These are phyloP conservation scores for Wakefieldia striispora DNA, from an alignment of 768 basidiomycete genomes.

Conservation along the genomic window DNA sequence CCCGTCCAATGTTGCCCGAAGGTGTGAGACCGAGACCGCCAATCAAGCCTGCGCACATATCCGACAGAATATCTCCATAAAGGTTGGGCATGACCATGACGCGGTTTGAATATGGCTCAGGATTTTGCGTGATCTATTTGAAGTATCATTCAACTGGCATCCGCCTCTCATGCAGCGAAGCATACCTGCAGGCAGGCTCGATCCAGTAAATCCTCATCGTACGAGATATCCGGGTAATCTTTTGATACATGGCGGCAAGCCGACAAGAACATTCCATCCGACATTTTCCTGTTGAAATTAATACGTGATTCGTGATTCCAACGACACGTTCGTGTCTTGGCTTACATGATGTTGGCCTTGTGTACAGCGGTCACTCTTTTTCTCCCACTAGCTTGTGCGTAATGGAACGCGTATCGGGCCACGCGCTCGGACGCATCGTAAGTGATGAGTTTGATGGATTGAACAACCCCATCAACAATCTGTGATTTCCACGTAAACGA, in stretches of 20 bases:
- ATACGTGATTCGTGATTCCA: slow-evolving; percentile 7
- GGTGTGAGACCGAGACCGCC: slow-evolving; percentile 97
- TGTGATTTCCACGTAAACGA: slow-evolving; percentile 31
- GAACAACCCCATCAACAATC: slow-evolving; percentile 97
- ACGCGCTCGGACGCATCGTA: slow-evolving; percentile 99
- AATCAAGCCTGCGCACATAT: slow-evolving; percentile 98
- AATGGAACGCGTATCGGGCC: slow-evolving; percentile 97
- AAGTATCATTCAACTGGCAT: background rate
- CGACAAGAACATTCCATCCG: slow-evolving; percentile 98
- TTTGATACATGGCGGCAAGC: slow-evolving; percentile 96
- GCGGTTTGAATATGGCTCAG: slow-evolving; percentile 87
- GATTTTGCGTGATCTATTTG: slow-evolving; percentile 83
- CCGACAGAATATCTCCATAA: slow-evolving; percentile 92
- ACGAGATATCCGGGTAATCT: slow-evolving; percentile 89
- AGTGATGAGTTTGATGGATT: slow-evolving; percentile 99
- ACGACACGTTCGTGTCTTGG: slow-evolving; percentile 6
- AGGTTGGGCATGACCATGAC: slow-evolving; percentile 99
- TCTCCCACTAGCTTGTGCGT: slow-evolving; percentile 84
- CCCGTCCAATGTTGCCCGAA: slow-evolving; percentile 95
- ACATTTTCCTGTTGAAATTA: slow-evolving; percentile 83
- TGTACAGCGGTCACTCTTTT: slow-evolving; percentile 97
- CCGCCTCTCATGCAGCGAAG: background rate
- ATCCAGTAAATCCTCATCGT: slow-evolving; percentile 97
- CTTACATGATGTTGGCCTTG: slow-evolving; percentile 99
- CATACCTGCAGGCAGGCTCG: slow-evolving; percentile 89